Evolutionary conservation across 305 asterid species (phyloP).

Genomic region (Striga hermonthica): DNA sequence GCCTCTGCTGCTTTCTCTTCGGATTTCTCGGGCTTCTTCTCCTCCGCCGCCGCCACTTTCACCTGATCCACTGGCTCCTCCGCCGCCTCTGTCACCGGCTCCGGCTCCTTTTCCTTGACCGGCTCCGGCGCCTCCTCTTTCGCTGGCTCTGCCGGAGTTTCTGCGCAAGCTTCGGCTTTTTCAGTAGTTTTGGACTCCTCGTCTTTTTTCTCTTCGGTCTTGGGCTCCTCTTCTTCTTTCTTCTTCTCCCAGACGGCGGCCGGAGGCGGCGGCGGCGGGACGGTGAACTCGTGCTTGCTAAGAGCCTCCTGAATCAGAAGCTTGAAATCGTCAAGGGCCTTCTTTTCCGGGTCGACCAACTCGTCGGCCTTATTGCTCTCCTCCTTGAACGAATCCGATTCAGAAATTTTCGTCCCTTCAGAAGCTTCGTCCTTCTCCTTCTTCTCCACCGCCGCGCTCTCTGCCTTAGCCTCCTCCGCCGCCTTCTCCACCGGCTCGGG

Average conservation of each 20-base stretch:
- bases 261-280: constrained; percentile 48
- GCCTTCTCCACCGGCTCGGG: constrained; percentile 46
- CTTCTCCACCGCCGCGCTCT: constrained; percentile 31
- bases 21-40: constrained; percentile 37
- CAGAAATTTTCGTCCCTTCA: constrained; percentile 37
- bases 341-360: constrained; percentile 65
- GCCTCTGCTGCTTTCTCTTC: constrained; percentile 40
- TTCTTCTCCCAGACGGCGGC: constrained; percentile 34
- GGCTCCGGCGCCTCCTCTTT: background rate
- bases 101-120: constrained; percentile 7
- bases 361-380: constrained; percentile 76
- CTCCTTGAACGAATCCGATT: constrained; percentile 60
- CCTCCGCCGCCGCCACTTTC: constrained; percentile 34
- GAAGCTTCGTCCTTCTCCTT: constrained; percentile 29
- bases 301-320: constrained; percentile 53
- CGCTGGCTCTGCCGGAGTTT: background rate
- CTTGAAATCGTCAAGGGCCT: constrained; percentile 67
- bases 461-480: constrained; percentile 34
- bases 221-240: constrained; percentile 30
- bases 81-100: constrained; percentile 9
- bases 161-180: constrained; percentile 28
- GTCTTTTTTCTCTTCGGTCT: constrained; percentile 34
- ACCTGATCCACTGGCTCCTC: background rate
- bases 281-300: constrained; percentile 57
- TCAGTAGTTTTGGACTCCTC: constrained; percentile 33